Evolutionary conservation across 2,329 filamentous ascomycete species (phyloP).

Genomic region (Biscogniauxia mediterranea): DNA sequence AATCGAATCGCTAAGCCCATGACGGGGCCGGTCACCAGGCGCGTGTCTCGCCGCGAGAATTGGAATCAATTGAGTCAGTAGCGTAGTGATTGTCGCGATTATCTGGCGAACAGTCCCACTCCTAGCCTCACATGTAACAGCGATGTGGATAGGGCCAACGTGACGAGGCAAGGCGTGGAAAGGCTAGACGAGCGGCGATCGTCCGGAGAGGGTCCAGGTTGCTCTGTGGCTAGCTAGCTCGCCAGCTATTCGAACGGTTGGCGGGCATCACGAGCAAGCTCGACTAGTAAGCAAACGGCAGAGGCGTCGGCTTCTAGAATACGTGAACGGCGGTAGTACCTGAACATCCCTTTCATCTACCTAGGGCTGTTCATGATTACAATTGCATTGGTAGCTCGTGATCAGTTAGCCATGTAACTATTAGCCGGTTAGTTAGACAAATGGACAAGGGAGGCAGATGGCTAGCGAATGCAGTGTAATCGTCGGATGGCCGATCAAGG

Average conservation of each 20-base stretch:
- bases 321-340: not conserved
- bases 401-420: not conserved
- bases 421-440: not conserved
- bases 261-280: not conserved
- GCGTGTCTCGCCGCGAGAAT: not conserved
- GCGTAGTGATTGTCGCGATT: not conserved
- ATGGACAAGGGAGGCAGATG: not conserved
- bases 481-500: conserved; percentile 1
- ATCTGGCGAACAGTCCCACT: not conserved
- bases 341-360: not conserved
- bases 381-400: not conserved
- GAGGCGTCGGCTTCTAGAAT: not conserved
- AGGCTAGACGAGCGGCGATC: not conserved
- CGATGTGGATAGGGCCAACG: not conserved
- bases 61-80: not conserved
- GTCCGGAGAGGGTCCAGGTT: not conserved
- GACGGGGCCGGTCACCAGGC: too few relatives aligned
- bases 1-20: not conserved
- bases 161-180: not conserved
- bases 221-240: not conserved
- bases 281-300: not conserved
- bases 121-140: not conserved
- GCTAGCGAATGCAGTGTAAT: not conserved
- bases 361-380: not conserved
- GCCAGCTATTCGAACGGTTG: not conserved